Evolutionary conservation across 352 stramenopile genomes (phyloP), one percentile per base, ranked within the genome.

Genomic region (Pythium pyrilobum): DNA sequence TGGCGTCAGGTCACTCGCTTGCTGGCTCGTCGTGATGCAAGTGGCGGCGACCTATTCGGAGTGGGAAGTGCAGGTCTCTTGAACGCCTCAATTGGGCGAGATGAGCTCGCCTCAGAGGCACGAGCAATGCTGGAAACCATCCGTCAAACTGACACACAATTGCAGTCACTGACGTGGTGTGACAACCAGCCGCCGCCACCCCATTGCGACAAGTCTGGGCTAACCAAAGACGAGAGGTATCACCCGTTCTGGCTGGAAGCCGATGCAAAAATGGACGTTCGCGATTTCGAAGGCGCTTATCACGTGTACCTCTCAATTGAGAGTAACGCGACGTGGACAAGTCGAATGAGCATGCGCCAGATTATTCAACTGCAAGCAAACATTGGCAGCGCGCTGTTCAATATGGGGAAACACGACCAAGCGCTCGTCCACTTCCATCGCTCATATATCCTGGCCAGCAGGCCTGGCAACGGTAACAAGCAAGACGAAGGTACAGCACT

Each of bases 241-340:
- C 69, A 66, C n/a, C 38, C 62, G 0, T 67, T 72, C 43, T 41
- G 85, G 39, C 31, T 86, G 6, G 70, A 92, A 66, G 79, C 72
- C 0, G 74, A 87, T 21, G 56, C 76, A 13, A 82, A 77, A 36
- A 74, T 86, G 68, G 63, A 78, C 43, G 33, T 89, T 25, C 56
- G 68, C 36, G 69, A 88, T 11, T 81, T 70, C 18, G 62, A 70
- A 15, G 66, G 62, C 36, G 79, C 77, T 8, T 50, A 69, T 9
- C 53, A 28, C 0, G 56, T 82, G 12, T 89, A 82, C 53, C 56
- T 77, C 2, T 20, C 66, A 40, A 69, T 83, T 1, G 41, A 72
- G 23, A 64, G 28, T 34, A 74, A 85, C 15, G n/a, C 63, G 2
- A 44, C 39, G 3, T 86, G 76, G 67, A 52, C 66, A 10, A 52